Base-by-base conservation (phyloP, 129 eudicot genomes). In the Ambrosia artemisiifolia region DNA sequence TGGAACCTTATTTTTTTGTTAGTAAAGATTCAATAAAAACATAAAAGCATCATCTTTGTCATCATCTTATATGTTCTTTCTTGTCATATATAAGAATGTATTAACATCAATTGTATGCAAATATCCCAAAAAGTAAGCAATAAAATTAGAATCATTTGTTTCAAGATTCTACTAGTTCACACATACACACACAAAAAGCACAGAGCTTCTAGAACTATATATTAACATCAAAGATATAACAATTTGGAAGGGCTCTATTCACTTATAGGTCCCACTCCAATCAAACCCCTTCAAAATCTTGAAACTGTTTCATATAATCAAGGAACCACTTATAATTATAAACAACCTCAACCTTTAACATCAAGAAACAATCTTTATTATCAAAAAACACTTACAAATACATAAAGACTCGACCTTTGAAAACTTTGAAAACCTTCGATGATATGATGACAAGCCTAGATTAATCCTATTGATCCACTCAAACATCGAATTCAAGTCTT, bases 251-350 rank as follows among this genome's bases (percentile, higher is more conserved):
- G 77, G 82, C 80, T 75, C 85, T 71, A 81, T 83, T 83, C 75
- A 79, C 20, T 67, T n/a, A n/a, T 50, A 81, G 88, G 95, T 60
- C 95, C 95, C 95, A n/a, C n/a, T n/a, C n/a, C n/a, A n/a, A n/a
- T n/a, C n/a, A n/a, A n/a, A 88, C 90, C 79, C 63, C 79, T 43
- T 32, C 11, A 79, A 81, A 65, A 54, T 53, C 75, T 61, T 69
- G 69, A 50, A 56, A 69, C 79, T 57, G 69, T 47, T 63, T 43
- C 76, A 60, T 35, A 79, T 55, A 74, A 78, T 75, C 80, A 78
- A 76, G n/a, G n/a, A n/a, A n/a, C n/a, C n/a, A n/a, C n/a, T n/a
- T n/a, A n/a, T n/a, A n/a, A n/a, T n/a, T n/a, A n/a, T n/a, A n/a
- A n/a, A n/a, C n/a, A n/a, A n/a, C n/a, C n/a, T n/a, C n/a, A n/a